A percentile compares a stretch with the other conserved stretches of the same genome.
These are phyloP conservation scores for Euryodendron excelsum DNA, from an alignment of 148 eudicot genomes.

Conservation along the genomic window DNA sequence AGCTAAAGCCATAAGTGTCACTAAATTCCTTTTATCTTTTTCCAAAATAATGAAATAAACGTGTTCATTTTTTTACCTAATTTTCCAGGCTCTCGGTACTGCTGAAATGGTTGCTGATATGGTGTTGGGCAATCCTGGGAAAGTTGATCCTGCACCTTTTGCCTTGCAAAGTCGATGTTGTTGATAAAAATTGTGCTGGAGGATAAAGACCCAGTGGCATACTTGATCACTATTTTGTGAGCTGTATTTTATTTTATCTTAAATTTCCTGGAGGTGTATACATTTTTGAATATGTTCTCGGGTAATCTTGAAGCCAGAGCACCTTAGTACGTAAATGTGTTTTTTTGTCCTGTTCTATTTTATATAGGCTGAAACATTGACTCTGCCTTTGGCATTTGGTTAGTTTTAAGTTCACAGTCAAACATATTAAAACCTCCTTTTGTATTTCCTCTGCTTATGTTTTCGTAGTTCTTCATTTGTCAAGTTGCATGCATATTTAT, in stretches of 20 bases:
- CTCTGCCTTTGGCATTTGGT: background rate
- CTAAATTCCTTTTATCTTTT: too few relatives aligned
- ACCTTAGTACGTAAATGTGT: too few relatives aligned
- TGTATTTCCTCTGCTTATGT: background rate
- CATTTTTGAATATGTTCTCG: too few relatives aligned
- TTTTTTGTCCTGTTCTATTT: too few relatives aligned
- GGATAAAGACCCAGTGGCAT: slow-evolving; percentile 4
- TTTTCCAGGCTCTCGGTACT: slow-evolving; percentile 76
- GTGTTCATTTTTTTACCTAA: background rate
- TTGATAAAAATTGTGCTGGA: background rate
- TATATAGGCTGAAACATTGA: background rate
- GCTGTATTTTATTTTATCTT: too few relatives aligned
- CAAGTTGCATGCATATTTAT: too few relatives aligned
- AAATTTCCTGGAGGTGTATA: too few relatives aligned
- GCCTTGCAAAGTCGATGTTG: slow-evolving; percentile 47
- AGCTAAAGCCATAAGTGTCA: background rate
- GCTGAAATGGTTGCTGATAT: slow-evolving; percentile 82
- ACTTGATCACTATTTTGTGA: too few relatives aligned
- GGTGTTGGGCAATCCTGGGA: slow-evolving; percentile 62
- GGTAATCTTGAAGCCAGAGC: too few relatives aligned
- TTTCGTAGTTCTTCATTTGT: too few relatives aligned
- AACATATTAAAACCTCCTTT: background rate
- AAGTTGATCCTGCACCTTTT: slow-evolving; percentile 61
- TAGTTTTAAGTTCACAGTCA: background rate
- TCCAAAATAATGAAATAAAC: too few relatives aligned